A percentile compares a stretch with the other conserved stretches of the same genome.
These are phyloP conservation scores for Syzygium aqueum DNA, from an alignment of 345 rosid genomes.

Conservation along the genomic window DNA sequence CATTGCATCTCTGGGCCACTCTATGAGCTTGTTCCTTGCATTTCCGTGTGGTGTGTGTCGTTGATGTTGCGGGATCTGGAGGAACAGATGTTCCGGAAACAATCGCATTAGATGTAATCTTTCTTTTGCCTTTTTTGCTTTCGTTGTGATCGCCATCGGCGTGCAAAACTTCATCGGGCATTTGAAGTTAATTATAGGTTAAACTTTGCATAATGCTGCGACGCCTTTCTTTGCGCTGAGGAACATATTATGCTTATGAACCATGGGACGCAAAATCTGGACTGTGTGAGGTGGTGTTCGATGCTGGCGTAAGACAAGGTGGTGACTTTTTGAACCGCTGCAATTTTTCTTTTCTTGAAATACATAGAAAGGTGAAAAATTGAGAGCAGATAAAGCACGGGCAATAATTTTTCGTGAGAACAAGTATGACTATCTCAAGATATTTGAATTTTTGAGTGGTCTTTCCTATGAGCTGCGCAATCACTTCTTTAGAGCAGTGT, in stretches of 20 bases:
- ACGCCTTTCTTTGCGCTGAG: background rate
- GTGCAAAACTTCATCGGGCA: background rate
- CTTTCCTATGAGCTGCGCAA: background rate
- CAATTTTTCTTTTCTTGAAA: background rate
- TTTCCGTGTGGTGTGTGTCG: background rate
- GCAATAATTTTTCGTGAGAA: rapidly evolving
- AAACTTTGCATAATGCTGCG: background rate
- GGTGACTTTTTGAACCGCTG: background rate
- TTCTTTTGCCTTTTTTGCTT: background rate
- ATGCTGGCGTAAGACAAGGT: background rate
- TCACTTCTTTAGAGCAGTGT: background rate
- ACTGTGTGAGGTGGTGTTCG: background rate
- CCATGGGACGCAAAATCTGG: background rate
- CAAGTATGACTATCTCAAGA: background rate
- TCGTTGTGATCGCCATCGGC: background rate
- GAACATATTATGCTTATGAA: too few relatives aligned
- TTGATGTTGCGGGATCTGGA: background rate
- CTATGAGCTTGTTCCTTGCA: background rate
- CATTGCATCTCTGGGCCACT: background rate
- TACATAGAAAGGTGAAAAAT: background rate
- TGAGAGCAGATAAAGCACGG: background rate
- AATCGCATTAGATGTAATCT: background rate
- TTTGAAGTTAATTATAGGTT: background rate
- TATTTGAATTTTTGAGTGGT: background rate
- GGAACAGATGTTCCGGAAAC: background rate